A percentile compares a stretch with the other conserved stretches of the same genome.
phyloP scores from a whole-genome alignment of 176 grass and related monocot genomes.

The Oryza meridionalis region DNA sequence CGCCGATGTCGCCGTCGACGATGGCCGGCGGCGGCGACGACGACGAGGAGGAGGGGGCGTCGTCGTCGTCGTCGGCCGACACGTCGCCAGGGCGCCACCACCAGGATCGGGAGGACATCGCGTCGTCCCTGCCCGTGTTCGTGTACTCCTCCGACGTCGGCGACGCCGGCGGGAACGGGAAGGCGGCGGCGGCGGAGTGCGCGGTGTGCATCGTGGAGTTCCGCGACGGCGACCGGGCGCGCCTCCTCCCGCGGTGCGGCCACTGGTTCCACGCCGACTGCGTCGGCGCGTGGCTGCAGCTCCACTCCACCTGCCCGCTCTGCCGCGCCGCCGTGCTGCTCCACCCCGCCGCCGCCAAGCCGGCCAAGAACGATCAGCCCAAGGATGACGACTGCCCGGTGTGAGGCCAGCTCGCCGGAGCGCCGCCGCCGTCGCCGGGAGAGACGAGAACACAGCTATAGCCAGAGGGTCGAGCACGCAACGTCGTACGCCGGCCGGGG shows the following conservation, averaged over 20 bases:
- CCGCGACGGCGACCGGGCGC: conserved; percentile 50
- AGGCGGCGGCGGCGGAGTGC: conserved; percentile 37
- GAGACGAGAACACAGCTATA: too few relatives aligned
- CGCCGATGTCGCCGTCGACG: neutral
- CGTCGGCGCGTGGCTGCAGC: conserved; percentile 54
- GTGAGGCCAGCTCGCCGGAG: neutral
- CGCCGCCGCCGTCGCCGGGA: too few relatives aligned
- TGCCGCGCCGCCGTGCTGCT: conserved; percentile 60
- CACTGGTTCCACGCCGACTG: conserved; percentile 74
- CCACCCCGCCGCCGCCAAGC: neutral
- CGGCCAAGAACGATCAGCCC: neutral
- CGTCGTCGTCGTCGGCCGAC: neutral
- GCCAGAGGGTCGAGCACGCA: neutral
- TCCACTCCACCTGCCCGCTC: conserved; percentile 68
- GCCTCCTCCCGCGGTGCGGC: conserved; percentile 52
- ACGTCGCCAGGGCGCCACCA: neutral
- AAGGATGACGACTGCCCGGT: conserved; percentile 32
- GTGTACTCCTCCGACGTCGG: conserved; percentile 35
- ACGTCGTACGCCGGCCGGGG: neutral
- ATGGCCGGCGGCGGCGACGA: neutral
- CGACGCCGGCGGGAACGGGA: neutral
- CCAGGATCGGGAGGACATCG: neutral
- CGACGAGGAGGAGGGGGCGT: neutral
- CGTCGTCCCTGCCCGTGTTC: conserved; percentile 42
- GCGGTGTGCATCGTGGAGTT: conserved; percentile 71